Conservation (phyloP, 192 early-diverging fungal genomes). For the Backusella australiensis region DNA sequence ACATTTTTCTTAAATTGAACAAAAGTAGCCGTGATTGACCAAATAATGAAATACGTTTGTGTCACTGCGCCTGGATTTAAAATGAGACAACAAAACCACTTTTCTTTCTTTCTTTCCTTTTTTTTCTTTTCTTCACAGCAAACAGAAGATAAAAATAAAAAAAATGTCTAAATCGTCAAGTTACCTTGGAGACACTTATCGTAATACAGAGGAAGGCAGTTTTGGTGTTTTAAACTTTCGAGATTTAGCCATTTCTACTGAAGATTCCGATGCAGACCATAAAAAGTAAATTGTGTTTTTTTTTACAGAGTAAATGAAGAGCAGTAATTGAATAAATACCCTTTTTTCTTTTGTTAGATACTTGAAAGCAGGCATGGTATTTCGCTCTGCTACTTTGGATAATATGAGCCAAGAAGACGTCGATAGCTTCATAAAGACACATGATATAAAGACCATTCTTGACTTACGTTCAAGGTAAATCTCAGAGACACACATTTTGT, state of each 20-base stretch:
- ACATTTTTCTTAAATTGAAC: too few species aligned
- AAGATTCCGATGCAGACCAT: not conserved
- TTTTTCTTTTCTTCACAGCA: not conserved
- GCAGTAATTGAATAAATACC: not conserved
- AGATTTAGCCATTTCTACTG: slow-evolving; percentile 18
- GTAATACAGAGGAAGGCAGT: not conserved
- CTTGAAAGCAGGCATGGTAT: slow-evolving; percentile 34
- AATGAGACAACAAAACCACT: not conserved
- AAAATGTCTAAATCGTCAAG: not conserved
- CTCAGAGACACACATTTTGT: not conserved
- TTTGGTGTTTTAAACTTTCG: slow-evolving; percentile 27
- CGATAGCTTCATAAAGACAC: slow-evolving; percentile 20
- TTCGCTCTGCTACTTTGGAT: slow-evolving; percentile 43
- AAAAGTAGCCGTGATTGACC: not conserved
- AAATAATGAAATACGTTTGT: not conserved
- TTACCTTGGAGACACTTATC: not conserved
- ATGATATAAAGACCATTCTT: slow-evolving; percentile 40
- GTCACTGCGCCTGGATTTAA: not conserved
- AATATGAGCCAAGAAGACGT: slow-evolving; percentile 35
- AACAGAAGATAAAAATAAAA: too few species aligned
- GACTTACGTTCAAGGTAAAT: slow-evolving; percentile 39
- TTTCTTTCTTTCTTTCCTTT: not conserved
- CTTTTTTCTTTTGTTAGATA: slow-evolving; percentile 17
- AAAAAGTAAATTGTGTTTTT: not conserved
- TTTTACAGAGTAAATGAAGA: not conserved